These are phyloP conservation scores for Tuber calosporum DNA, from an alignment of 495 filamentous ascomycete genomes.

Conservation along the genomic window DNA sequence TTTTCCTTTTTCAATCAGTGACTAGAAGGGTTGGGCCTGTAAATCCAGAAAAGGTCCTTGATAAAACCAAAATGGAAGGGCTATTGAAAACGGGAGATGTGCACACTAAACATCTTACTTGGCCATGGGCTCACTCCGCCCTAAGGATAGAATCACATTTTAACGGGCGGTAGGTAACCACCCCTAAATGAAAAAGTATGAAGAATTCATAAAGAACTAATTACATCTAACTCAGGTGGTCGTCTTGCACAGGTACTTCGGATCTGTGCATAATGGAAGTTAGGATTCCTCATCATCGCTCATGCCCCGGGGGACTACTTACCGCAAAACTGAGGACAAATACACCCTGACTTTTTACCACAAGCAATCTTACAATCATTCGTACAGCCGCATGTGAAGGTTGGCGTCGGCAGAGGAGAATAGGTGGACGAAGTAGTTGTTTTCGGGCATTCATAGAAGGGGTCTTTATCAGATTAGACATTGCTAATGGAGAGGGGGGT, in stretches of 20 bases:
- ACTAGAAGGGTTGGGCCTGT: background rate
- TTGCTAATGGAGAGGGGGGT: background rate
- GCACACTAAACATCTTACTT: background rate
- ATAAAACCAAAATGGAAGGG: background rate
- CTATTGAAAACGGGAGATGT: background rate
- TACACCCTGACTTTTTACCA: background rate
- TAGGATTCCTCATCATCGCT: background rate
- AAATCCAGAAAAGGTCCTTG: background rate
- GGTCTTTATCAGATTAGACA: background rate
- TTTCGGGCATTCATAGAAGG: background rate
- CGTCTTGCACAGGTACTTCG: background rate
- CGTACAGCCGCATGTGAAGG: background rate
- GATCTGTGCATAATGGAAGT: background rate
- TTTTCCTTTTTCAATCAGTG: background rate
- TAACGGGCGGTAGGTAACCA: background rate
- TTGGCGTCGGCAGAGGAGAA: background rate
- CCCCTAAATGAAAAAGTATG: background rate
- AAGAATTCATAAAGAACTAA: background rate
- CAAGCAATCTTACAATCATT: background rate
- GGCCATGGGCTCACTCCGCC: background rate
- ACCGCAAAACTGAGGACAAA: background rate
- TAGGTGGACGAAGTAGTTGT: background rate
- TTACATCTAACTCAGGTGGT: background rate
- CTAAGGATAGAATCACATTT: background rate
- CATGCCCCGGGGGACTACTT: background rate